phyloP scores from a whole-genome alignment of 306 rosid species.

The Lablab purpureus region DNA sequence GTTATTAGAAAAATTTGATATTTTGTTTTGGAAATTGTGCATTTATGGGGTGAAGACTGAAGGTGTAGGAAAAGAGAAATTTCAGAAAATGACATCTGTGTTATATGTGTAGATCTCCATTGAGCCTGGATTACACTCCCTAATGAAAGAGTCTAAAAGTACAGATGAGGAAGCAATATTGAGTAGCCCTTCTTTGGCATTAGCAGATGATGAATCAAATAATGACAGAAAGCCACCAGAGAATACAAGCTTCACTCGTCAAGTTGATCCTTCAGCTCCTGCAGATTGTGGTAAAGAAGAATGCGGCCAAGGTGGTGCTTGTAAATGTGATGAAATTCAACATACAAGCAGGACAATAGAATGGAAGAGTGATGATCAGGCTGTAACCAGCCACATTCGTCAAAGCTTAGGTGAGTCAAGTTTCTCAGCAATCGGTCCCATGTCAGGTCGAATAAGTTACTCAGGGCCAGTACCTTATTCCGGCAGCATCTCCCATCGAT shows the following conservation, averaged over 20 bases:
- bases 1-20: not conserved
- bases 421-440: constrained; percentile 63
- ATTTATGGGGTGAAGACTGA: not conserved
- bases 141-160: constrained; percentile 36
- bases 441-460: constrained; percentile 57
- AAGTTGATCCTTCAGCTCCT: constrained; percentile 47
- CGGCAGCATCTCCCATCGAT: constrained; percentile 87
- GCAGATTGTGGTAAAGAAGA: constrained; percentile 49
- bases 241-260: constrained; percentile 47
- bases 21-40: not conserved
- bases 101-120: constrained; percentile 53
- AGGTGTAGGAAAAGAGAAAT: not conserved
- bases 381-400: constrained; percentile 47
- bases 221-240: constrained; percentile 48
- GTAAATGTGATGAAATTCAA: constrained; percentile 43
- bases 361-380: constrained; percentile 33
- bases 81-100: constrained; percentile 35
- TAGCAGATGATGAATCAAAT: constrained; percentile 47
- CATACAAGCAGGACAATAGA: constrained; percentile 27
- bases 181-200: constrained; percentile 22
- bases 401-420: constrained; percentile 57
- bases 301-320: constrained; percentile 35
- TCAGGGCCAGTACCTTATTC: constrained; percentile 78
- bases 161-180: constrained; percentile 41
- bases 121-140: constrained; percentile 42